Conservation (phyloP, 345 rosid species). For the Pistacia integerrima region DNA sequence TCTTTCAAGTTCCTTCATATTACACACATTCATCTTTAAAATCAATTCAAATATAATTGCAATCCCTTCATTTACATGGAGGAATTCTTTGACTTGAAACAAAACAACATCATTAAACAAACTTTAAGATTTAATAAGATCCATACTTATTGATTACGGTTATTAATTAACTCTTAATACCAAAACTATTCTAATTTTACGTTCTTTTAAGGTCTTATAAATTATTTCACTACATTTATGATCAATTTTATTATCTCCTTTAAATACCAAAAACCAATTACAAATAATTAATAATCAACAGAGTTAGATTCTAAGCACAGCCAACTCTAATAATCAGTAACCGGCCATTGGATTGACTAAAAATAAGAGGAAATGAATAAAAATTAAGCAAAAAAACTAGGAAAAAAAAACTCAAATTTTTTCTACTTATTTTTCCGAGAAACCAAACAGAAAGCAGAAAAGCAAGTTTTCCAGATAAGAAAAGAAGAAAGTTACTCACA, state of each 20-base stretch:
- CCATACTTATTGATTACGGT: neutral
- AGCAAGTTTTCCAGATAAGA: neutral
- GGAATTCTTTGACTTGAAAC: neutral
- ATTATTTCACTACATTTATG: neutral
- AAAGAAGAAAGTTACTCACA: constrained; percentile 36
- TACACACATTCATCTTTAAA: constrained; percentile 4
- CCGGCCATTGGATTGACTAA: neutral
- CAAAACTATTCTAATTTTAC: neutral
- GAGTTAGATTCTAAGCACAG: neutral
- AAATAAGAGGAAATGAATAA: neutral
- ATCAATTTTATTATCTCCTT: neutral
- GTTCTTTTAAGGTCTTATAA: neutral
- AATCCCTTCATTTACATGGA: neutral
- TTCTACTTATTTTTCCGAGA: neutral
- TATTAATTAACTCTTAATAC: neutral
- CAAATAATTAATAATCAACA: neutral
- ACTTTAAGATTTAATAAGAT: neutral
- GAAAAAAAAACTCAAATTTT: neutral
- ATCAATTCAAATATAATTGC: constrained; percentile 3
- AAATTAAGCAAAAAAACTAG: neutral
- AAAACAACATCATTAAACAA: neutral
- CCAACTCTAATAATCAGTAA: neutral
- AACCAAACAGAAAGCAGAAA: constrained; percentile 8
- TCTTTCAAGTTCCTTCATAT: constrained; percentile 61
- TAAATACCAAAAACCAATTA: neutral